A percentile compares a stretch with the other conserved stretches of the same genome.
These are phyloP conservation scores for Rhizophagus sp. DNA, from an alignment of 192 early-diverging fungal genomes.

Conservation along the genomic window DNA sequence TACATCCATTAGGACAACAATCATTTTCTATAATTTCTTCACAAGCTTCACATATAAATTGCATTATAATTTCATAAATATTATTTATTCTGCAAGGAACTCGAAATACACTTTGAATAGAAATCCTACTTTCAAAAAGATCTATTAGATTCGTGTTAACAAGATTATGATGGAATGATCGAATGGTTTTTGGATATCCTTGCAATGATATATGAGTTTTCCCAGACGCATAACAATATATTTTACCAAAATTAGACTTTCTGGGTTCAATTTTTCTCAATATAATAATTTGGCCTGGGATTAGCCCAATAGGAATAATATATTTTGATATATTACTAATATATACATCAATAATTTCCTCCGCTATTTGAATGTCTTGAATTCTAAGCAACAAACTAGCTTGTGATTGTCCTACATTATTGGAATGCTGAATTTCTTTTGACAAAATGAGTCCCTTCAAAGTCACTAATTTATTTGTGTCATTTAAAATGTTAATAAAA, in stretches of 20 bases:
- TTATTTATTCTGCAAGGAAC: neutral
- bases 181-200: neutral
- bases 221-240: neutral
- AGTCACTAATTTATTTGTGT: neutral
- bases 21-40: neutral
- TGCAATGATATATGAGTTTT: neutral
- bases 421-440: neutral
- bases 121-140: neutral
- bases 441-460: neutral
- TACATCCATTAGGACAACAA: neutral
- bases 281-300: neutral
- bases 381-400: slow-evolving; percentile 1
- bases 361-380: neutral
- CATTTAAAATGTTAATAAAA: neutral
- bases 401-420: neutral
- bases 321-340: neutral
- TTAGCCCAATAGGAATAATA: neutral
- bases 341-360: neutral
- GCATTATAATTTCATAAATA: neutral
- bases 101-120: neutral
- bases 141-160: neutral
- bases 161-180: neutral
- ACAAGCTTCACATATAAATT: neutral
- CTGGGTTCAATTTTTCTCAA: neutral
- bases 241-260: neutral